Conservation (phyloP, 495 filamentous ascomycete genomes). For the Annulohypoxylon stygium region DNA sequence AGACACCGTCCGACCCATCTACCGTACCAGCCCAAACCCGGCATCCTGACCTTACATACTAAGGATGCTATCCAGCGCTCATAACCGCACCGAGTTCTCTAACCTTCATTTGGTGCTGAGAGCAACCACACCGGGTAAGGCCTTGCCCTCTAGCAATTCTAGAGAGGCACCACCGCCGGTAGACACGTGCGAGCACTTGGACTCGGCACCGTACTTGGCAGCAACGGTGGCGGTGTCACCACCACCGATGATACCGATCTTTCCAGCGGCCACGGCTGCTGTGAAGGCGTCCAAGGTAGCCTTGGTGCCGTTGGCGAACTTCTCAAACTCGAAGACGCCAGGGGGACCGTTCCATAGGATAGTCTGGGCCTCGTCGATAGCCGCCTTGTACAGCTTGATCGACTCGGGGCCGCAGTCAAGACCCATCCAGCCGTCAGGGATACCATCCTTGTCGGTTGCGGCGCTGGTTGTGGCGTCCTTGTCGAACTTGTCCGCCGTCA, state of each 20-base stretch:
- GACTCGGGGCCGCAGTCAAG: slow-evolving; percentile 93
- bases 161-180: slow-evolving; percentile 96
- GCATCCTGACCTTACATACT: slow-evolving; percentile 32
- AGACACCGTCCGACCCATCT: slow-evolving; percentile 31
- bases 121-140: slow-evolving; percentile 90
- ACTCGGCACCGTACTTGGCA: slow-evolving; percentile 95
- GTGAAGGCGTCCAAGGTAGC: slow-evolving; percentile 88
- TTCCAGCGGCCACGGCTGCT: slow-evolving; percentile 78
- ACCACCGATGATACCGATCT: slow-evolving; percentile 97
- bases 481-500: slow-evolving; percentile 95
- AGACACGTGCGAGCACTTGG: slow-evolving; percentile 97
- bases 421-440: slow-evolving; percentile 97
- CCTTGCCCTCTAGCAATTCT: slow-evolving; percentile 97
- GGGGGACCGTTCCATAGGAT: slow-evolving; percentile 99
- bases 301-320: slow-evolving; percentile 93
- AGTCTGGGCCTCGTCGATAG: slow-evolving; percentile 89
- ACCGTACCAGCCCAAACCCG: slow-evolving; percentile 40
- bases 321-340: slow-evolving; percentile 97
- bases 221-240: slow-evolving; percentile 98
- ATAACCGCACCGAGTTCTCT: slow-evolving; percentile 29
- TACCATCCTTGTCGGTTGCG: slow-evolving; percentile 88
- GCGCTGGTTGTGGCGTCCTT: slow-evolving; percentile 83
- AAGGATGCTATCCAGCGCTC: slow-evolving; percentile 14
- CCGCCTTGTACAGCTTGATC: slow-evolving; percentile 83
- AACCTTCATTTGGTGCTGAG: slow-evolving; percentile 74